Evolutionary conservation across 2,329 filamentous ascomycete genomes (phyloP).

Genomic region (Fusarium sterilihyphosum): DNA sequence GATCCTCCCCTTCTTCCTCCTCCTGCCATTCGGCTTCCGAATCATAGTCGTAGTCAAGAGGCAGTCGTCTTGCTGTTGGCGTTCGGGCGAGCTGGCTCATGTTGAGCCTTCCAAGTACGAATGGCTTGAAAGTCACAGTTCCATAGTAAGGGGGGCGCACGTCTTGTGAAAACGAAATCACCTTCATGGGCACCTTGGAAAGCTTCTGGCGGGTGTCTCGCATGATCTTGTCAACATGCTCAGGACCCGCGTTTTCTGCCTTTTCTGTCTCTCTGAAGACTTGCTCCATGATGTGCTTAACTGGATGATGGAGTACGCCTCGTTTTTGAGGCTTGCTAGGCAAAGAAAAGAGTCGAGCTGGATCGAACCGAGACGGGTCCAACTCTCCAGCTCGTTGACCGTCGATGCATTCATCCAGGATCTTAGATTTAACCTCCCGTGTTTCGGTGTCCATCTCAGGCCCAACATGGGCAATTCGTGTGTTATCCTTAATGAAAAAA

Average conservation of each 20-base stretch:
- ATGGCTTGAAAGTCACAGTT: constrained; percentile 71
- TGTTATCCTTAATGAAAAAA: constrained; percentile 81
- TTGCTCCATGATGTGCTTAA: constrained; percentile 69
- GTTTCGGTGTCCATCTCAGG: constrained; percentile 69
- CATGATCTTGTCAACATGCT: constrained; percentile 47
- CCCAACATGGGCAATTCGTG: constrained; percentile 71
- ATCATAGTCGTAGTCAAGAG: constrained; percentile 84
- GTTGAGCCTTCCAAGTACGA: constrained; percentile 55
- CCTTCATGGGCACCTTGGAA: constrained; percentile 69
- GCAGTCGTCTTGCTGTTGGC: constrained; percentile 64
- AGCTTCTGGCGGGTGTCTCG: constrained; percentile 54
- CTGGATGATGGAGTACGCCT: constrained; percentile 61
- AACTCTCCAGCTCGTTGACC: constrained; percentile 57
- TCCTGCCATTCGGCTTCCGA: constrained; percentile 90
- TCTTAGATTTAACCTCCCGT: constrained; percentile 59
- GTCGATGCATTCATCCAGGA: constrained; percentile 62
- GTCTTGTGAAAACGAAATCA: constrained; percentile 69
- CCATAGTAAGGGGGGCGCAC: constrained; percentile 78
- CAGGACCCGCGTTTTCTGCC: constrained; percentile 49
- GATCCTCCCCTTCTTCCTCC: constrained; percentile 75
- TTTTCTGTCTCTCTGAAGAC: constrained; percentile 60
- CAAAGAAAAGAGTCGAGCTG: constrained; percentile 58
- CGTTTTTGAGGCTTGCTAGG: constrained; percentile 51
- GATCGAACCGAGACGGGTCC: constrained; percentile 55
- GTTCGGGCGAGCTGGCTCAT: constrained; percentile 63